phyloP scores from a whole-genome alignment of 768 basidiomycete species.

The Austroboletus eburneus region DNA sequence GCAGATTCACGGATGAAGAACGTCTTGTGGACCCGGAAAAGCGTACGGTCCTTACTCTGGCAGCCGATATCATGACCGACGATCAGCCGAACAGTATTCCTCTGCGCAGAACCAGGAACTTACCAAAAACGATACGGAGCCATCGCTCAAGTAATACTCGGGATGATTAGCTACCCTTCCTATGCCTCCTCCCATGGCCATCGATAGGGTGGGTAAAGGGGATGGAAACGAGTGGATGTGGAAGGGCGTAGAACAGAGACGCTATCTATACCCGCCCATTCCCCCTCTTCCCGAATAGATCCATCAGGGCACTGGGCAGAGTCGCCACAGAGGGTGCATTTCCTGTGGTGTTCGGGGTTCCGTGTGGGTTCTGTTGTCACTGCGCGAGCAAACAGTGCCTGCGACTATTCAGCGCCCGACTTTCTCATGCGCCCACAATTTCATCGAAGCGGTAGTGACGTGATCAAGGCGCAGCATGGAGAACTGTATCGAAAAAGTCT shows the following conservation, averaged over 20 bases:
- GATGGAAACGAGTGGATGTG: neutral
- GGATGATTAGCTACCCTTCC: conserved; percentile 3
- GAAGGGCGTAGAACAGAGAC: conserved; percentile 1
- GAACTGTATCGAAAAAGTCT: too few species aligned
- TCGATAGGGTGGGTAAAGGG: neutral
- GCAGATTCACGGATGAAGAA: conserved; percentile 58
- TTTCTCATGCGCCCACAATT: conserved; percentile 3
- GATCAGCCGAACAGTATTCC: conserved; percentile 5
- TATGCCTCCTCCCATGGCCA: conserved; percentile 14
- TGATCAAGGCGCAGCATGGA: conserved; percentile 12
- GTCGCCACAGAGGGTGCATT: neutral
- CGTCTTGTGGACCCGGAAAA: conserved; percentile 52
- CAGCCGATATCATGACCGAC: conserved; percentile 2
- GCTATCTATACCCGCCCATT: conserved; percentile 17
- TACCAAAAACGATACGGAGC: conserved; percentile 14
- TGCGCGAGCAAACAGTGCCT: neutral
- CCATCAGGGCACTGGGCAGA: conserved; percentile 8
- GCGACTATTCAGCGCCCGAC: neutral
- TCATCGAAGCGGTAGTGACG: conserved; percentile 1
- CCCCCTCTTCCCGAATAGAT: conserved; percentile 18
- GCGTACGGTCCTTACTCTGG: conserved; percentile 47
- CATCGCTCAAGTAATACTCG: conserved; percentile 12
- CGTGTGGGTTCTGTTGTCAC: conserved; percentile 1
- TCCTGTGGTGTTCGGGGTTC: conserved; percentile 13
- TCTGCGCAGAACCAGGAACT: neutral